These are phyloP conservation scores for Arthrobotrys entomopaga DNA, from an alignment of 2,329 filamentous ascomycete species.

Conservation along the genomic window DNA sequence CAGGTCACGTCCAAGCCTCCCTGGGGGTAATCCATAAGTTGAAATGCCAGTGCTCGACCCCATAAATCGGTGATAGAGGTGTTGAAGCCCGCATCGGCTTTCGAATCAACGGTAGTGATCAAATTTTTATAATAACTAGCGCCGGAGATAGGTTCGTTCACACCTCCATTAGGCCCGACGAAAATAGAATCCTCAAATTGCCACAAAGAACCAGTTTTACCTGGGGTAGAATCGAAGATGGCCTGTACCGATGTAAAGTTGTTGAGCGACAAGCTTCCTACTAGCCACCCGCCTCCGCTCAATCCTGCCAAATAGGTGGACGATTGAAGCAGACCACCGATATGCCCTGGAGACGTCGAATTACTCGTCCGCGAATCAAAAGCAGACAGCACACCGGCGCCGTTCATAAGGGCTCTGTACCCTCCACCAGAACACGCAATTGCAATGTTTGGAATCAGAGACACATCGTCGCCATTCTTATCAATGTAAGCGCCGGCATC, in stretches of 20 bases:
- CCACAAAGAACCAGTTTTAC: conserved; percentile 66
- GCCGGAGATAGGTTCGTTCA: conserved; percentile 11
- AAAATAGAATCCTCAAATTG: conserved; percentile 72
- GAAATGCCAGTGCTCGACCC: conserved; percentile 60
- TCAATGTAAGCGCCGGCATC: conserved; percentile 78
- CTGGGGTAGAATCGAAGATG: conserved; percentile 31
- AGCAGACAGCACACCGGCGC: conserved; percentile 81
- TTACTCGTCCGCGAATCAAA: conserved; percentile 78
- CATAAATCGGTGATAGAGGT: conserved; percentile 87
- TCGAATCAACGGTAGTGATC: conserved; percentile 69
- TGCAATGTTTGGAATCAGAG: conserved; percentile 71
- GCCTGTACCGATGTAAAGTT: conserved; percentile 45
- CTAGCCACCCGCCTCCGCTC: conserved; percentile 86
- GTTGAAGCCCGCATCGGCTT: conserved; percentile 72
- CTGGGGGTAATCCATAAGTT: conserved; percentile 33
- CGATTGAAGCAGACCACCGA: conserved; percentile 83
- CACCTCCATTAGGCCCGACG: conserved; percentile 64
- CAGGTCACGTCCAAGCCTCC: conserved; percentile 75
- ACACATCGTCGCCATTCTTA: conserved; percentile 70
- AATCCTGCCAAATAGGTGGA: conserved; percentile 83
- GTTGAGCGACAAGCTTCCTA: conserved; percentile 79
- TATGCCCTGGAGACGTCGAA: conserved; percentile 71
- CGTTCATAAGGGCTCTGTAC: conserved; percentile 84
- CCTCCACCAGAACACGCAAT: conserved; percentile 85
- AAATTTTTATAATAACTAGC: conserved; percentile 72